Percentiles rank a stretch among this genome's conserved stretches.
Evolutionary conservation across 2,329 filamentous ascomycete species (phyloP).

Genomic region (Hymenoscyphus repandus): DNA sequence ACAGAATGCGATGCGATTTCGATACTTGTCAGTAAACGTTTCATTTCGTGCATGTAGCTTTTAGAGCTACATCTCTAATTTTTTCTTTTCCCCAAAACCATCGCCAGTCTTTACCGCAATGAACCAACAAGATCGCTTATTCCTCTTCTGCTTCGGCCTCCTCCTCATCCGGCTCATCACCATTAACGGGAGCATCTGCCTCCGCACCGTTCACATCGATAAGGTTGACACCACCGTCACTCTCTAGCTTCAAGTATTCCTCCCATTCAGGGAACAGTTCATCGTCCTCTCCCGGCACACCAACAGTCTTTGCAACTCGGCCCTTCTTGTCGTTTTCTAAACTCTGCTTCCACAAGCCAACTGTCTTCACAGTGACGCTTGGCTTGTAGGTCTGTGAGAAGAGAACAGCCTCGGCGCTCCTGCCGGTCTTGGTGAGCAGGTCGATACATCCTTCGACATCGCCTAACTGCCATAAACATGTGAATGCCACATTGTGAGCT

Average conservation of each 20-base stretch:
- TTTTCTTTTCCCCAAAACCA: background rate
- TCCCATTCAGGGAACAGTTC: conserved; percentile 97
- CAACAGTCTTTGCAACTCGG: conserved; percentile 78
- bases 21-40: background rate
- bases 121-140: background rate
- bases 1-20: too few relatives aligned
- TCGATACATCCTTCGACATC: conserved; percentile 79
- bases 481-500: conserved; percentile 90
- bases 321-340: conserved; percentile 82
- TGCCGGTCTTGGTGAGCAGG: conserved; percentile 71
- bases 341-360: conserved; percentile 73
- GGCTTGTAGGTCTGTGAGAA: conserved; percentile 97
- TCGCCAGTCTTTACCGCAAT: background rate
- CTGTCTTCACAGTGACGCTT: conserved; percentile 62
- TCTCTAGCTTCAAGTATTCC: conserved; percentile 77
- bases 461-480: conserved; percentile 79
- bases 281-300: conserved; percentile 73
- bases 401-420: conserved; percentile 79
- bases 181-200: conserved; percentile 15
- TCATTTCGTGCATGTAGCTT: conserved; percentile 1
- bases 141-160: conserved; percentile 17
- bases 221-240: conserved; percentile 46
- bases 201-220: conserved; percentile 26
- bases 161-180: conserved; percentile 19
- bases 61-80: background rate